Conservation (phyloP, 2,329 filamentous ascomycete genomes). For the Elsinoe arachidis region DNA sequence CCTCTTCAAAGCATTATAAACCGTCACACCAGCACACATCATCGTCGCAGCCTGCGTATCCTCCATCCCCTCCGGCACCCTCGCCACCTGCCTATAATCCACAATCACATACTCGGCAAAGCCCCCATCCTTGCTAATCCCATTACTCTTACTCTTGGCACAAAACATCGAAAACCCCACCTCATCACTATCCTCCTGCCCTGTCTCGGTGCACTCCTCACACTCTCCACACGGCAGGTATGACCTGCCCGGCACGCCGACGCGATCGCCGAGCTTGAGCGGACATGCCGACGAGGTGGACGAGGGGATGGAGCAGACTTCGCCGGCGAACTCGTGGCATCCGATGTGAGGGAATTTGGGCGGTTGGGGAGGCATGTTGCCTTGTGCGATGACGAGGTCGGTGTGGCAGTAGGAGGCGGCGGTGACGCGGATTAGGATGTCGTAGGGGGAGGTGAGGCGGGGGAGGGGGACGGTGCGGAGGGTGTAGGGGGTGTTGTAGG, state of each 20-base stretch:
- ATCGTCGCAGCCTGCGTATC: slow-evolving; percentile 33
- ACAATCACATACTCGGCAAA: slow-evolving; percentile 38
- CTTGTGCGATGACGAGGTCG: slow-evolving; percentile 31
- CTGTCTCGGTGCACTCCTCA: slow-evolving; percentile 31
- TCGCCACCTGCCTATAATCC: slow-evolving; percentile 32
- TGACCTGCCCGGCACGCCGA: slow-evolving; percentile 36
- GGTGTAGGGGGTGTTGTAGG: slow-evolving; percentile 35
- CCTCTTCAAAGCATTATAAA: slow-evolving; percentile 34
- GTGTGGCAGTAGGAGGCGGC: slow-evolving; percentile 43
- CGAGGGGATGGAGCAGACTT: slow-evolving; percentile 29
- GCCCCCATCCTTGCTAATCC: slow-evolving; percentile 30
- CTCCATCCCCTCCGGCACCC: slow-evolving; percentile 27
- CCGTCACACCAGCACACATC: slow-evolving; percentile 38
- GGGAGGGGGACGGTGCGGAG: slow-evolving; percentile 32
- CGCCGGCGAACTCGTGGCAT: slow-evolving; percentile 41
- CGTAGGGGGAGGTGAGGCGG: slow-evolving; percentile 25
- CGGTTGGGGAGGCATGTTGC: slow-evolving; percentile 29
- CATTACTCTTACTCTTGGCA: slow-evolving; percentile 25
- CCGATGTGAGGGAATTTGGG: slow-evolving; percentile 36
- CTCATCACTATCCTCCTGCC: slow-evolving; percentile 27
- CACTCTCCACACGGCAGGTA: slow-evolving; percentile 36
- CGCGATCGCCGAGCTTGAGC: slow-evolving; percentile 26
- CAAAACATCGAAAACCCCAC: slow-evolving; percentile 36
- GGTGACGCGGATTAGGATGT: slow-evolving; percentile 39
- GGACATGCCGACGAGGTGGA: slow-evolving; percentile 20